Conservation (phyloP, 495 filamentous ascomycete genomes). For the Parathielavia appendiculata region DNA sequence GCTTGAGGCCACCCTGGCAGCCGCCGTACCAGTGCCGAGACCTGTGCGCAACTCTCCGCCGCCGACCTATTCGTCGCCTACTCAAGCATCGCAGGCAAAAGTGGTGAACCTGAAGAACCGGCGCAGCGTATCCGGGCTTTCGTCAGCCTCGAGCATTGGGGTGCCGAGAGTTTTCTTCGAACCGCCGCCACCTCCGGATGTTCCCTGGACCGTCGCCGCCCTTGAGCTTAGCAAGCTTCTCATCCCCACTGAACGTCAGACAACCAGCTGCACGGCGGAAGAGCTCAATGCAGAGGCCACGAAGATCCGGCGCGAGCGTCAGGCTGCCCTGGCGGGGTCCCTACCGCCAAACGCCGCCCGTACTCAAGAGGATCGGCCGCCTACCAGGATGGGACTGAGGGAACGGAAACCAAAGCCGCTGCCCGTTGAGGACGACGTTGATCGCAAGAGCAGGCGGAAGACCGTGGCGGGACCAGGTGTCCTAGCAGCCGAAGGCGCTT, state of each 20-base stretch:
- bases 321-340: conserved; percentile 42
- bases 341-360: conserved; percentile 30
- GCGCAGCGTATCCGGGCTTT: conserved; percentile 41
- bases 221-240: conserved; percentile 77
- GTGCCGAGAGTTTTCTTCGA: conserved; percentile 28
- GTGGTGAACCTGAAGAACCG: conserved; percentile 55
- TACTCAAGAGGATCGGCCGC: conserved; percentile 34
- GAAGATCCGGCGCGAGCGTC: conserved; percentile 56
- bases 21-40: conserved; percentile 44
- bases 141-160: conserved; percentile 25
- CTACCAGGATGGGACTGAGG: conserved; percentile 65
- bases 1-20: conserved; percentile 52
- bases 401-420: conserved; percentile 55
- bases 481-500: conserved; percentile 42
- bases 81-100: conserved; percentile 74
- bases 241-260: conserved; percentile 67
- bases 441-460: conserved; percentile 54
- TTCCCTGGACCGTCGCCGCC: conserved; percentile 77
- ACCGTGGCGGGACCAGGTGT: conserved; percentile 58
- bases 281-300: conserved; percentile 66
- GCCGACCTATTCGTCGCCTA: conserved; percentile 67
- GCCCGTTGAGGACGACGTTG: conserved; percentile 48
- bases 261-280: conserved; percentile 64
- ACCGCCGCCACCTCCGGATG: conserved; percentile 66
- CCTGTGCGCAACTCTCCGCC: conserved; percentile 50